Evolutionary conservation across 2,329 filamentous ascomycete species (phyloP), one percentile per base, ranked within the genome.

Genomic region (Stagonosporopsis rhizophila): DNA sequence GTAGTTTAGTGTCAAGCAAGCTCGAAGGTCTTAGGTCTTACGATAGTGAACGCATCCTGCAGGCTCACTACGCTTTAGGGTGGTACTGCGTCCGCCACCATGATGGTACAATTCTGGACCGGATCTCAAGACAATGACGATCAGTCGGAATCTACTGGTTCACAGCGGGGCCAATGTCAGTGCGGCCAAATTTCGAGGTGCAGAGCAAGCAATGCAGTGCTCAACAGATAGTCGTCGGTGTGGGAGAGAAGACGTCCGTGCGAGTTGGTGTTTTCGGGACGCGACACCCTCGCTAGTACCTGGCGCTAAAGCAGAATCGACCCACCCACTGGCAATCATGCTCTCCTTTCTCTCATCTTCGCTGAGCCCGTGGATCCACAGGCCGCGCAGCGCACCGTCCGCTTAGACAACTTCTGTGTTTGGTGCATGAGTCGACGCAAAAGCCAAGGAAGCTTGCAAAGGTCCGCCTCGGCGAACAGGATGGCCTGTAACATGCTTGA

Each of bases 201-300:
- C 44, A 55, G 34, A 38, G 45, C 19, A 19, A 46, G 11, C n/a
- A 25, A 23, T 17, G 22, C 35, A 35, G 40, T 30, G 19, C 52
- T 56, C 52, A 50, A 56, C 35, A 56, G 35, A 37, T 27, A 35
- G 35, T 50, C 22, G 27, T 45, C 39, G 45, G 44, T 41, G 35
- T 40, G 46, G 14, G 35, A 32, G n/a, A 15, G 28, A 32, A 35
- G 30, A 20, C 15, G 27, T 28, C 40, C 35, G 52, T 56, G 44
- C 44, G 11, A 27, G 25, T 1, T 27, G 44, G 12, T 15, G 40
- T 35, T 19, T 34, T 37, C n/a, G 23, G 38, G 23, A 45, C 12
- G 17, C 27, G 32, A n/a, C 14, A 40, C 28, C 32, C 45, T 8
- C 30, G 38, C 41, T 44, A 35, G 44, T 42, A 42, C 44, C 44